These are phyloP conservation scores for Auricularia heimuer DNA, from an alignment of 768 basidiomycete genomes.

Conservation along the genomic window DNA sequence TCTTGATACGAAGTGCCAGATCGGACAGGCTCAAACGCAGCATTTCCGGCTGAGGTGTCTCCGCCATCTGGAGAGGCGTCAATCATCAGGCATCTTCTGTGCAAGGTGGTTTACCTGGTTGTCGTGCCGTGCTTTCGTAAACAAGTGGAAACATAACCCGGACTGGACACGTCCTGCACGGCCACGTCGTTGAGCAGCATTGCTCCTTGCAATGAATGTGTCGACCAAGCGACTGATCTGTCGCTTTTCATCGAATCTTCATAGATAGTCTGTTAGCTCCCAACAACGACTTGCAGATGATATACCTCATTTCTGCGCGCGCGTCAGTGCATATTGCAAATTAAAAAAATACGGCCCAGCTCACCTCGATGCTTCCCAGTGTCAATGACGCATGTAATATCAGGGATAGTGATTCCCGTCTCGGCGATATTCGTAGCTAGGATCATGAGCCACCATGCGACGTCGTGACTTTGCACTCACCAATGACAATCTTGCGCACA, in stretches of 20 bases:
- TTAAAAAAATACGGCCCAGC: constrained; percentile 1
- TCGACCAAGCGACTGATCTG: constrained; percentile 89
- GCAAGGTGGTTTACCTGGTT: constrained; percentile 42
- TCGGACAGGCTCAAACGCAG: constrained; percentile 87
- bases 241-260: constrained; percentile 91
- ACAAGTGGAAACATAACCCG: constrained; percentile 92
- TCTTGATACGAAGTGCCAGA: constrained; percentile 84
- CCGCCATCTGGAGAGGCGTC: constrained; percentile 53
- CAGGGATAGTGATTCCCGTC: constrained; percentile 97
- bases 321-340: neutral
- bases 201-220: constrained; percentile 84
- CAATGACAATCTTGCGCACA: constrained; percentile 87
- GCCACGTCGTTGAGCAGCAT: constrained; percentile 81
- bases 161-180: constrained; percentile 84
- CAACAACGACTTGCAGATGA: neutral
- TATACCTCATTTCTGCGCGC: neutral
- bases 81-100: neutral
- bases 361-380: constrained; percentile 82
- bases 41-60: constrained; percentile 92
- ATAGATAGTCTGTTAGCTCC: neutral
- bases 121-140: constrained; percentile 81
- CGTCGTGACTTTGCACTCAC: constrained; percentile 30
- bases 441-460: neutral
- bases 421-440: constrained; percentile 88
- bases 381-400: constrained; percentile 94